Base-by-base conservation (phyloP, 2,329 filamentous ascomycete species). In the Colletotrichum endophyticum region DNA sequence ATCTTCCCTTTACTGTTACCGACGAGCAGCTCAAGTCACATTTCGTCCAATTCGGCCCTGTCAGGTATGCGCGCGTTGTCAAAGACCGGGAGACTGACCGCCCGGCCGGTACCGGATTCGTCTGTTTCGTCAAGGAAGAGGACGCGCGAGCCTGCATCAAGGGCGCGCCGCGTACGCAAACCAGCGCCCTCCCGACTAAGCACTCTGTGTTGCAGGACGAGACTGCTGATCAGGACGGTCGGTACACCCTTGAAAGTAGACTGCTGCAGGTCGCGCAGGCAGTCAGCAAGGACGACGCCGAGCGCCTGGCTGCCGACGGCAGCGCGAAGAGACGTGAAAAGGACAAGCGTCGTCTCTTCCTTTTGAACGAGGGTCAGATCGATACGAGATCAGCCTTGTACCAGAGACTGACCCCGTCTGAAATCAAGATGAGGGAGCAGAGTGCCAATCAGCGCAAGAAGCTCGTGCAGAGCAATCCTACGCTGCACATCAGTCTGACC, bases 91-190 rank as follows among this genome's bases (percentile, higher is more conserved):
- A 92, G 28, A 98, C 95, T 0, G 96, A 96, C 80, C 93, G 95
- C 68, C 95, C 97, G 3, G 95, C 95, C 64, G 97, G 97, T 30
- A 99, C 96, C 36, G 97, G 94, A 6, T 99, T 99, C 81, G 96
- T 99, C 34, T 98, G 95, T 86, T 99, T 99, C 86, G 94, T 93
- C 85, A 93, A 94, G 66, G 87, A 89, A 49, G 91, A 94, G 25
- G 95, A 98, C 82, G 95, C 94, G 79, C 92, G 93, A 82, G 84
- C 89, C 25, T 99, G 97, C 83, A 88, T 98, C 77, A 93, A 92
- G 78, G 90, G 88, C 16, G 95, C 96, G 3, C 97, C 97, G 1
- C 91, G 90, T 30, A 84, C 87, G 34, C 86, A 89, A 75, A 79
- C 85, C 12, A 82, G 88, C n/a, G 85, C 88, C 19, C 86, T 91